phyloP scores from a whole-genome alignment of 148 eudicot species.

The Talinum fruticosum region DNA sequence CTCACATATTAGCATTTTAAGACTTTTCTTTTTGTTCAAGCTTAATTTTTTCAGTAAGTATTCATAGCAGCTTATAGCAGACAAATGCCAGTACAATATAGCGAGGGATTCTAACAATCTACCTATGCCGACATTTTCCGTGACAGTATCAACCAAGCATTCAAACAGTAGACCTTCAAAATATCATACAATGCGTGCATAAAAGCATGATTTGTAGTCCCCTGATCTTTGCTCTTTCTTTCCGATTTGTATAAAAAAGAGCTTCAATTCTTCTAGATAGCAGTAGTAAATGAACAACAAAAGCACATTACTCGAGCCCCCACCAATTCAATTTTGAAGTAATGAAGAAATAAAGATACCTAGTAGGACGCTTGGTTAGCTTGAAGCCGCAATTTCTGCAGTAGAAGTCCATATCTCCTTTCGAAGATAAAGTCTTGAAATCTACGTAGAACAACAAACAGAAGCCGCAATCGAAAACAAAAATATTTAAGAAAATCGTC shows the following conservation, averaged over 20 bases:
- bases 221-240: not conserved
- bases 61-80: not conserved
- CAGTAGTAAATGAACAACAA: not conserved
- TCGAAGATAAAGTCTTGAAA: conserved; percentile 42
- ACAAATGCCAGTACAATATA: not conserved
- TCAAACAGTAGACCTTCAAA: too few relatives aligned
- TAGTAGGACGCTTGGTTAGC: conserved; percentile 46
- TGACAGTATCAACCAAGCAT: too few relatives aligned
- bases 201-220: not conserved
- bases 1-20: not conserved
- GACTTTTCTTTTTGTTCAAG: not conserved
- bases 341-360: conserved; percentile 33
- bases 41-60: not conserved
- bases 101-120: not conserved
- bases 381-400: conserved; percentile 69
- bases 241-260: too few relatives aligned
- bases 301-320: not conserved
- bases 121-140: too few relatives aligned
- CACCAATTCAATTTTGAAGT: not conserved
- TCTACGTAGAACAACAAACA: conserved; percentile 32
- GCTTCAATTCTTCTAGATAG: too few relatives aligned
- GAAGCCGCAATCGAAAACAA: conserved; percentile 3
- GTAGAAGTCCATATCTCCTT: conserved; percentile 53
- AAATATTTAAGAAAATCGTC: not conserved
- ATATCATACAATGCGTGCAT: too few relatives aligned